A percentile compares a stretch with the other conserved stretches of the same genome.
Conservation (phyloP, 768 basidiomycete species). For the Rhodosporidiobolus sp. region DNA sequence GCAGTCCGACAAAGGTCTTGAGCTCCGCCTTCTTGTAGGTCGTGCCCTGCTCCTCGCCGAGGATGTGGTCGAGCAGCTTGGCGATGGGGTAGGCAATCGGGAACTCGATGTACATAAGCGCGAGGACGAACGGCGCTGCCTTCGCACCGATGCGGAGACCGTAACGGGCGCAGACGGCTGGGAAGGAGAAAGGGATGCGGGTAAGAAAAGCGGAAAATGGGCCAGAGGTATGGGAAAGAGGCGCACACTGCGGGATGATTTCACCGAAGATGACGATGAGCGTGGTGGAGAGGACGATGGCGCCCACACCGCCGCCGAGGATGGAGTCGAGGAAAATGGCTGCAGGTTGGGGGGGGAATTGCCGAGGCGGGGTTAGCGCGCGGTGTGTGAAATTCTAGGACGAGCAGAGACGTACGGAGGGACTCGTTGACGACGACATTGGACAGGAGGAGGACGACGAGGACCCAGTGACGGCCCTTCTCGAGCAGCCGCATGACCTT, state of each 20-base stretch:
- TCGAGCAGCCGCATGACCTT: conserved; percentile 58
- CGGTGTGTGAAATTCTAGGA: too few relatives aligned
- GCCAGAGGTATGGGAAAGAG: background rate
- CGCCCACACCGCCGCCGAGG: conserved; percentile 53
- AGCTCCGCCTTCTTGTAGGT: conserved; percentile 49
- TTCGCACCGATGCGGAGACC: conserved; percentile 75
- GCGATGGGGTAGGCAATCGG: conserved; percentile 73
- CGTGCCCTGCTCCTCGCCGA: conserved; percentile 67
- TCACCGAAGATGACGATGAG: conserved; percentile 53
- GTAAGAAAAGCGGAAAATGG: background rate
- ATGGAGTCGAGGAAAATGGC: conserved; percentile 53
- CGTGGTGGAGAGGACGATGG: conserved; percentile 47
- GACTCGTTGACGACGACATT: conserved; percentile 64
- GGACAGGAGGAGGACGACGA: conserved; percentile 81
- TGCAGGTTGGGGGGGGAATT: background rate
- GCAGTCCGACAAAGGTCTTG: conserved; percentile 53
- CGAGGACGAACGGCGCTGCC: conserved; percentile 70
- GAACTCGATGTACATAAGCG: conserved; percentile 49
- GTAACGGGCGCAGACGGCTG: conserved; percentile 68
- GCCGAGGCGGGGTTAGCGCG: background rate
- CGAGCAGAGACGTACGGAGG: conserved; percentile 38
- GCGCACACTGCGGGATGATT: conserved; percentile 59
- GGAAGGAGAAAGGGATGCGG: too few relatives aligned
- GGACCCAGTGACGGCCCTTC: conserved; percentile 83
- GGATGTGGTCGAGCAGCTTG: conserved; percentile 71